A percentile compares a stretch with the other conserved stretches of the same genome.
phyloP scores from a whole-genome alignment of 345 rosid genomes.

The Aquilaria malaccensis region DNA sequence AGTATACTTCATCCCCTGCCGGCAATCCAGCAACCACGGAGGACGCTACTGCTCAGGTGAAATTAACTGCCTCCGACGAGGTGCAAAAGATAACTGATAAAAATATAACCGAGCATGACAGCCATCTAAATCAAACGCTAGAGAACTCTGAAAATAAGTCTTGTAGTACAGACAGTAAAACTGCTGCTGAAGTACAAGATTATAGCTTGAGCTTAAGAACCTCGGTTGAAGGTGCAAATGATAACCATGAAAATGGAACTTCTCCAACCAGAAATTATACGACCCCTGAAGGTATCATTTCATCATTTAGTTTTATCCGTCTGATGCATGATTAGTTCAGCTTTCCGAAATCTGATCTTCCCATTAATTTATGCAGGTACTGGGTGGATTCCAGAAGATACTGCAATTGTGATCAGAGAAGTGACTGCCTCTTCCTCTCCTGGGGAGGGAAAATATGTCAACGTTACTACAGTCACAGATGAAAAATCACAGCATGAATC shows the following conservation, averaged over 20 bases:
- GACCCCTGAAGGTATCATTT: conserved; percentile 40
- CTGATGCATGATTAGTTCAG: background rate
- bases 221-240: conserved; percentile 18
- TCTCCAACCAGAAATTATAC: conserved; percentile 15
- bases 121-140: conserved; percentile 21
- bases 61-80: conserved; percentile 32
- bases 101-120: conserved; percentile 22
- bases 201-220: conserved; percentile 12
- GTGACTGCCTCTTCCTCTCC: too few relatives aligned
- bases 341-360: background rate
- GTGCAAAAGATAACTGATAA: conserved; percentile 26
- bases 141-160: conserved; percentile 19
- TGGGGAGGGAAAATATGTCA: too few relatives aligned
- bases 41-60: conserved; percentile 41
- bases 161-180: conserved; percentile 24
- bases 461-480: too few relatives aligned
- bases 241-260: conserved; percentile 25
- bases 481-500: too few relatives aligned
- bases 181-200: conserved; percentile 13
- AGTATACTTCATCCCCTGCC: conserved; percentile 51
- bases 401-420: conserved; percentile 8
- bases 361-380: conserved; percentile 22
- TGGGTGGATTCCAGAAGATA: conserved; percentile 21
- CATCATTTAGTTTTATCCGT: conserved; percentile 5
- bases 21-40: conserved; percentile 63